phyloP scores from a whole-genome alignment of 495 filamentous ascomycete species.

The Haplographium delicatum region DNA sequence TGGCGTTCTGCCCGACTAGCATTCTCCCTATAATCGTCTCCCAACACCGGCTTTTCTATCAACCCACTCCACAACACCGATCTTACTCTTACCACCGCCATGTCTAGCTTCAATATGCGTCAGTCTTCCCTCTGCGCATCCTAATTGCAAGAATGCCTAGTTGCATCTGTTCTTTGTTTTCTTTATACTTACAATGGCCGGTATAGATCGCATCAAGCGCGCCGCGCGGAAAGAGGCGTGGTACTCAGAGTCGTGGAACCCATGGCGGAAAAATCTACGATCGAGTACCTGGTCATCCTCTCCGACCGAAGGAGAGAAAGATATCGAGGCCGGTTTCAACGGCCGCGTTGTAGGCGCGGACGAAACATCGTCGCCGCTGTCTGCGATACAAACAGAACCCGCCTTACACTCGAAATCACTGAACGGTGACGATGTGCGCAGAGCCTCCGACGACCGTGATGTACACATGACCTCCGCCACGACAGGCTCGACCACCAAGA shows the following conservation, averaged over 20 bases:
- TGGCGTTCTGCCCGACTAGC: too few relatives aligned
- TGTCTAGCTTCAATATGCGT: conserved; percentile 17
- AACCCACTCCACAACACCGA: too few relatives aligned
- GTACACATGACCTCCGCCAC: conserved; percentile 2
- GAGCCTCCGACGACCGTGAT: conserved; percentile 6
- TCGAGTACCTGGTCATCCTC: conserved; percentile 9
- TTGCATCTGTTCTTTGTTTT: conserved; percentile 1
- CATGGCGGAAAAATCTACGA: conserved; percentile 18
- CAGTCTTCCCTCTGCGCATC: conserved; percentile 16
- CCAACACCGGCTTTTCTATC: too few relatives aligned
- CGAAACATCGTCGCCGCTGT: conserved; percentile 5
- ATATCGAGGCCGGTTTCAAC: conserved; percentile 10
- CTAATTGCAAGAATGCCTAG: conserved; percentile 2
- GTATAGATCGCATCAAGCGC: conserved; percentile 22
- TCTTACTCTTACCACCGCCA: too few relatives aligned
- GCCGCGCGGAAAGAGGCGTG: conserved; percentile 25
- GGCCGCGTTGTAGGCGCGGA: background rate
- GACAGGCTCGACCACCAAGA: background rate
- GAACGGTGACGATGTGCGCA: background rate
- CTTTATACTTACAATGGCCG: conserved; percentile 15
- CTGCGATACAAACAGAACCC: conserved; percentile 9
- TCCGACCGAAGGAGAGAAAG: background rate
- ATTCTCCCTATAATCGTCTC: too few relatives aligned
- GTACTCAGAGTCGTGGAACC: conserved; percentile 24
- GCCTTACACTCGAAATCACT: background rate